Evolutionary conservation across 441 rosid genomes (phyloP), one percentile per base, ranked within the genome.

Genomic region (Arabidopsis hybrid): DNA sequence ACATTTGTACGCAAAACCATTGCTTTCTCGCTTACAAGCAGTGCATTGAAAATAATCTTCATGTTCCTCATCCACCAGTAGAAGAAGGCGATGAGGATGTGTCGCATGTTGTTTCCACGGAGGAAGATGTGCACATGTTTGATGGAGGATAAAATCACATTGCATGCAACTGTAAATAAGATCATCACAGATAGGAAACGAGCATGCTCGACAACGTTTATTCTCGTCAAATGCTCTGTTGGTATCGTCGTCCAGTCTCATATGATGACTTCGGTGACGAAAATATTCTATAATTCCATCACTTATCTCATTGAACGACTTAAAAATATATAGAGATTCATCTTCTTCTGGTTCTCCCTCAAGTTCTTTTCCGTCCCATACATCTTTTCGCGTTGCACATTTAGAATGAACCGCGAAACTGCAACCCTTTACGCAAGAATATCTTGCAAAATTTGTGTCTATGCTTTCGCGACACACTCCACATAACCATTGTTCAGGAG

Each of bases 121-220:
- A 9, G 79, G 73, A 45, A 74, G 66, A 36, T 74, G 39, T 10
- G 76, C 72, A 32, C 82, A 79, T 51, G 6, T 14, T 42, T 74
- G 14, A 47, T 79, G 82, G 18, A 79, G 82, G 21, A 42, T 29
- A 12, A 58, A 79, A 58, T 51, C 65, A 35, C 79, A 73, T 0
- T 62, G 38, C 18, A 47, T 40, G 47, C 82, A 74, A 32, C 1
- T 16, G 40, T 79, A 79, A 29, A 59, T 57, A 1, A 40, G 17
- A 18, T 18, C 77, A 49, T 57, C 64, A 56, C 11, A 47, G 3
- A 65, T 21, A 14, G 60, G 43, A 65, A 57, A 42, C 6, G 58
- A 8, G 65, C 71, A 73, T 47, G 66, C 77, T 14, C 57, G 59
- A 46, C 72, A 73, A n/a, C 4, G 31, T 36, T 38, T 36, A 26